Conservation (phyloP, 352 stramenopile species). For the Pythium insidiosum region DNA sequence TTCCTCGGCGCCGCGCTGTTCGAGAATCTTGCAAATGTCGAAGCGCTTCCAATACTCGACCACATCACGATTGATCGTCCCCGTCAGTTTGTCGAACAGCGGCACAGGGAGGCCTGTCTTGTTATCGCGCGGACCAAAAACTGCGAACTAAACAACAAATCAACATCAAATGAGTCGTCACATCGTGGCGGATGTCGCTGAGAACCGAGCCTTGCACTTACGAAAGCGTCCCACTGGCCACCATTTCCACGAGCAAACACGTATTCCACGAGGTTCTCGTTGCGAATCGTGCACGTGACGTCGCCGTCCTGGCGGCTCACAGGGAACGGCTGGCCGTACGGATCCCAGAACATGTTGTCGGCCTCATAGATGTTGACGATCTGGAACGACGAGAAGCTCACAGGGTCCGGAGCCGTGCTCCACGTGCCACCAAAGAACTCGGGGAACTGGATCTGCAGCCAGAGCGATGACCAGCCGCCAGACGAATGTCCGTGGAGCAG, state of each 20-base stretch:
- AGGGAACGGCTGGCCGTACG: conserved; percentile 38
- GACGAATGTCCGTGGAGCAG: conserved; percentile 72
- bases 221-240: conserved; percentile 72
- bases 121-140: conserved; percentile 47
- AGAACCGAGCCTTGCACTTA: conserved; percentile 27
- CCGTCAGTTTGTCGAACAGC: conserved; percentile 69
- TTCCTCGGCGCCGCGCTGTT: conserved; percentile 17
- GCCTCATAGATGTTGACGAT: conserved; percentile 62
- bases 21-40: conserved; percentile 56
- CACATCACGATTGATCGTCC: conserved; percentile 51
- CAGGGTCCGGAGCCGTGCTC: conserved; percentile 63
- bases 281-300: conserved; percentile 47
- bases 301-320: conserved; percentile 45
- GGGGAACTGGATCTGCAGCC: conserved; percentile 66
- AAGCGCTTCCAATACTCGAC: conserved; percentile 49
- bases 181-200: background rate
- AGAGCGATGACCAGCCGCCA: conserved; percentile 60
- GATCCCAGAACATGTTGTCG: conserved; percentile 69
- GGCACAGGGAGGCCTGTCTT: conserved; percentile 42
- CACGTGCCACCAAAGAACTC: conserved; percentile 68
- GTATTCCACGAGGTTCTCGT: conserved; percentile 66
- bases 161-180: background rate
- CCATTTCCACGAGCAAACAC: conserved; percentile 59
- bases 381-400: conserved; percentile 67
- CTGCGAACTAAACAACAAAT: conserved; percentile 27